Base-by-base conservation (phyloP, 2,329 filamentous ascomycete genomes). In the Colletotrichum falcatum region DNA sequence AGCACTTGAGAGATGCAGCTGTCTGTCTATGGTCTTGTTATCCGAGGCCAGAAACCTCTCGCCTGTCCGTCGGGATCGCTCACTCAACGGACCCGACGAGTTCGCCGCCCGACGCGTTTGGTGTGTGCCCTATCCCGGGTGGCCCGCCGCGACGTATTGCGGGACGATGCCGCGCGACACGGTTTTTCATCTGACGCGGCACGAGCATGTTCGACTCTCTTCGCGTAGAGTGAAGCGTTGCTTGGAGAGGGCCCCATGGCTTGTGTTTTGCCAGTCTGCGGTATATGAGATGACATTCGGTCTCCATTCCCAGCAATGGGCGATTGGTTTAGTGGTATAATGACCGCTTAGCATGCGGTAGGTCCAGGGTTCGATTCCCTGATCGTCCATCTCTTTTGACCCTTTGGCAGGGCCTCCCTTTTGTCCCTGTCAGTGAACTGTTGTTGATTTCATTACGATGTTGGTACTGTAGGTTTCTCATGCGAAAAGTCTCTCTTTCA, bases 321-420 rank as follows among this genome's bases (percentile, higher is more conserved):
- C 67, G 67, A 66, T 66, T 70, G 67, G 67, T 70, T 70, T 70
- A 70, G 67, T 70, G 67, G 67, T 70, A 70, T 70, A 66, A 70
- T 70, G 63, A 65, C 63, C 67, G 67, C 67, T 70, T 70, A 70
- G 67, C 67, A 70, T 70, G 67, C 63, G 67, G 63, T 65, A 66
- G 67, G 67, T 70, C 67, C 67, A 44, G 66, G 66, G 66, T 70
- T 70, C 66, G 66, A 70, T 70, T 70, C 66, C 66, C 66, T 44
- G 66, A 65, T 69, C 66, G 66, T 69, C 66, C 66, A 69, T 1
- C 2, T 3, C 23, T 55, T 69, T 1, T n/a, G 0, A 1, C 1
- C 7, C 28, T 16, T 26, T 39, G 14, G 18, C n/a, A n/a, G n/a
- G n/a, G n/a, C n/a, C n/a, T n/a, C 14, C 2, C 12, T 37, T 37